Evolutionary conservation across 208 protist genomes (phyloP).

Genomic region (Giardia muris): DNA sequence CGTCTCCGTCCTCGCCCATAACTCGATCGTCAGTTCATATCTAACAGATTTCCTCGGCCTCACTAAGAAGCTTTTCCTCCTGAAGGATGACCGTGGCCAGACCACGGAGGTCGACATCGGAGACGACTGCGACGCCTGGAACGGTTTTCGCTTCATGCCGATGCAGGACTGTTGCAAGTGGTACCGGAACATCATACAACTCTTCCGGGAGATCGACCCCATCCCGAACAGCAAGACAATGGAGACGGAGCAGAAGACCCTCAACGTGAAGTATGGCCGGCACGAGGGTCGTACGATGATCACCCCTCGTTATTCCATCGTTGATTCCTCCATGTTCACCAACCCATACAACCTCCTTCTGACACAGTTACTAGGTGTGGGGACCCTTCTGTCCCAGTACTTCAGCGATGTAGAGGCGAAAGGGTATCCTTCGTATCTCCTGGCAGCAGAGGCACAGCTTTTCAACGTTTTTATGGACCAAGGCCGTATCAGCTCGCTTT

Average conservation of each 20-base stretch:
- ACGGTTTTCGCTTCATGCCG: background rate
- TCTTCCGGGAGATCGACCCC: background rate
- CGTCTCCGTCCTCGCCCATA: background rate
- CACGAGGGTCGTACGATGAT: background rate
- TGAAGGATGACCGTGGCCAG: background rate
- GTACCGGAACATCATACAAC: background rate
- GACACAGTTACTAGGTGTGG: background rate
- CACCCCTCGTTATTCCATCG: background rate
- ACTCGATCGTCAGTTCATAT: background rate
- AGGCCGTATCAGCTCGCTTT: background rate
- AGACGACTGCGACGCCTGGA: background rate
- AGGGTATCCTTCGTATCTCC: background rate
- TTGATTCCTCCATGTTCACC: background rate
- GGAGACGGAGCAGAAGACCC: background rate
- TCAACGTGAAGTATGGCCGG: background rate
- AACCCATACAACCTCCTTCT: background rate
- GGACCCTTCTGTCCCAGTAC: background rate
- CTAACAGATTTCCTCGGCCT: background rate
- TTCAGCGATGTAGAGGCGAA: background rate
- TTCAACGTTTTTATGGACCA: background rate
- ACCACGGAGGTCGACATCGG: background rate
- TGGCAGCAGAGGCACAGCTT: background rate
- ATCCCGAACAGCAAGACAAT: background rate
- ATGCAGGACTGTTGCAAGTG: background rate
- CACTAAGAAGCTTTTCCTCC: background rate